Conservation (phyloP, 2,329 filamentous ascomycete genomes). For the Colletotrichum tropicale region DNA sequence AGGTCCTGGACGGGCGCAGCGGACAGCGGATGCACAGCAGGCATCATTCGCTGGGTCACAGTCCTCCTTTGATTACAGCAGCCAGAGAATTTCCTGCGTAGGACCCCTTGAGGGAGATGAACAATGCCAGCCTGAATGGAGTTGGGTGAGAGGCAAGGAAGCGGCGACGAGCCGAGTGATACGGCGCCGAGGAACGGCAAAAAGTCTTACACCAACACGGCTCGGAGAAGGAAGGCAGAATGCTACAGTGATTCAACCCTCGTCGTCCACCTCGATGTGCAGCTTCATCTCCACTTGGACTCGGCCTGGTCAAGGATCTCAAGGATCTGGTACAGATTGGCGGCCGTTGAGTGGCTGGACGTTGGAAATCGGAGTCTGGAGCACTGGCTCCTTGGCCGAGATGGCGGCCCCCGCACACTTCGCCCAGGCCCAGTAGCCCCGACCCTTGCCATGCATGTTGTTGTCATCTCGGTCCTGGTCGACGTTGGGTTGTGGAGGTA, state of each 20-base stretch:
- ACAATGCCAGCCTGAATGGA: neutral
- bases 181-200: neutral
- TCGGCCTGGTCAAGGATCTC: conserved; percentile 5
- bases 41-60: neutral
- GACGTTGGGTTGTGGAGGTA: neutral
- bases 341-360: conserved; percentile 11
- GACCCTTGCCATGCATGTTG: neutral
- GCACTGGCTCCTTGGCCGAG: conserved; percentile 6
- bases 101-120: conserved; percentile 7
- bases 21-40: neutral
- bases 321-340: neutral
- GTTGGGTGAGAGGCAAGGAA: neutral
- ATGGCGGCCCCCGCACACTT: neutral
- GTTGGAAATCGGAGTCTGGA: neutral
- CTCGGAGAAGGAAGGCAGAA: neutral
- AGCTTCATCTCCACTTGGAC: conserved; percentile 6
- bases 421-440: neutral
- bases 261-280: neutral
- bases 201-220: neutral
- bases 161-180: neutral
- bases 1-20: neutral
- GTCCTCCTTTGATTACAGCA: neutral
- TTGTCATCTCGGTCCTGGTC: neutral
- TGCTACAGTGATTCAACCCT: neutral
- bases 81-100: neutral